Evolutionary conservation across 768 basidiomycete genomes (phyloP), one percentile per base, ranked within the genome.

Genomic region (Mycena olivaceomarginata): DNA sequence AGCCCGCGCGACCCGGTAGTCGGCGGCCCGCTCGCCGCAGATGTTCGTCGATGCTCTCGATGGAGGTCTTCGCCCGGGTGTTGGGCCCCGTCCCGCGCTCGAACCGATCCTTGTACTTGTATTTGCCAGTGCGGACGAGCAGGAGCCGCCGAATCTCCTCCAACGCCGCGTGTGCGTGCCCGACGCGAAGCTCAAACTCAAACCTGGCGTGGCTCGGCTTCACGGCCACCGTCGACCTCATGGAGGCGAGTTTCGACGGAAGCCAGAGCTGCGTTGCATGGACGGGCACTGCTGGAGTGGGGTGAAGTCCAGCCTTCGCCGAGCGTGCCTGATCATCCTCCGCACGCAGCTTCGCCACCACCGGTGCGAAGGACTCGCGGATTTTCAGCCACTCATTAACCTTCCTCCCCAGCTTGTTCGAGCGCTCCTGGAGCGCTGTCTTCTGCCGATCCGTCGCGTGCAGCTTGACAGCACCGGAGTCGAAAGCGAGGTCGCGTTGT

Each of bases 151-250:
- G 75, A 6, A 86, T 37, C 2, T 67, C 70, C 11, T 78, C 80
- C 5, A 85, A 79, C 0, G 82, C 74, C 53, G 84, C 82, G 37
- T 81, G 69, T 0, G 83, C 83, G 59, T 84, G 84, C 0, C 79
- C 82, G 0, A 74, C 10, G 4, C 79, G 81, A 1, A 84, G 70
- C 12, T 77, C 46, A 72, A 77, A 82, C 66, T 85, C 82, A 1
- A 82, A 81, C 5, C 64, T 22, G 2, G 41, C 64, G 2, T 83
- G 74, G 46, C 65, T 63, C 10, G 39, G 25, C 39, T 79, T 62
- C 25, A 79, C 76, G 0, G 25, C 3, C 10, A 73, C 56, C 16
- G 63, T 22, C 1, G 72, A 22, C 31, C 31, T 31, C n/a, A 5
- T 40, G 5, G 12, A 69, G 22, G 57, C 82, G 71, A 39, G 79